Percentiles rank a stretch among this genome's conserved stretches.
These are phyloP conservation scores for Pleurostoma richardsiae DNA, from an alignment of 2,329 filamentous ascomycete species.

Conservation along the genomic window DNA sequence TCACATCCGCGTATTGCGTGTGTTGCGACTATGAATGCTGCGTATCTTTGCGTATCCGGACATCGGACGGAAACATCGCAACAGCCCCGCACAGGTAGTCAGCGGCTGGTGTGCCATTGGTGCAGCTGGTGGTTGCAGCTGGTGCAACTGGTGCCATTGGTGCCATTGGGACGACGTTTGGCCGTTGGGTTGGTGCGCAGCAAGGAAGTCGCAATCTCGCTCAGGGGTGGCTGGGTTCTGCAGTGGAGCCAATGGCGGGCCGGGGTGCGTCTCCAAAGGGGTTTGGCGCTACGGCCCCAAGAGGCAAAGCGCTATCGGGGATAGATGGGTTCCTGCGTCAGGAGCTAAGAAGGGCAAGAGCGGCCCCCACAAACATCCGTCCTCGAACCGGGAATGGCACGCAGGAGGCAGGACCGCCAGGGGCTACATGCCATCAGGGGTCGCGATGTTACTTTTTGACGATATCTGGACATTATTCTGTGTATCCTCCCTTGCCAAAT, in stretches of 20 bases:
- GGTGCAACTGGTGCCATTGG: neutral
- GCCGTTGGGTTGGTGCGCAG: neutral
- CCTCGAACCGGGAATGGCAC: too few species aligned
- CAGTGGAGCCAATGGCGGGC: neutral
- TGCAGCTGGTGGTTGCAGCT: neutral
- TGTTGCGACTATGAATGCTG: too few species aligned
- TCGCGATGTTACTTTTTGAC: too few species aligned
- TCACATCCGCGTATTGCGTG: too few species aligned
- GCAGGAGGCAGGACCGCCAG: too few species aligned
- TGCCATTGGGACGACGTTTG: neutral
- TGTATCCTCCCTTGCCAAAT: too few species aligned
- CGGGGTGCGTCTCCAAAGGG: neutral
- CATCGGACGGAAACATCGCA: too few species aligned
- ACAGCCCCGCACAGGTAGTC: neutral
- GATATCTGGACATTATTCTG: too few species aligned
- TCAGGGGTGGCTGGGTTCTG: neutral
- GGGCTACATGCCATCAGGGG: too few species aligned
- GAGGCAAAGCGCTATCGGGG: conserved; percentile 6
- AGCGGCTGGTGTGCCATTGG: neutral
- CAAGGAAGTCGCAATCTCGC: neutral
- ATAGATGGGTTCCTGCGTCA: conserved; percentile 8
- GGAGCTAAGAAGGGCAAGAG: neutral
- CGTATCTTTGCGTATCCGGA: too few species aligned
- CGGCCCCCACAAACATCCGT: too few species aligned
- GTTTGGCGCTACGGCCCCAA: conserved; percentile 8